Evolutionary conservation across 345 rosid genomes (phyloP).

Genomic region (Moringa oleifera): DNA sequence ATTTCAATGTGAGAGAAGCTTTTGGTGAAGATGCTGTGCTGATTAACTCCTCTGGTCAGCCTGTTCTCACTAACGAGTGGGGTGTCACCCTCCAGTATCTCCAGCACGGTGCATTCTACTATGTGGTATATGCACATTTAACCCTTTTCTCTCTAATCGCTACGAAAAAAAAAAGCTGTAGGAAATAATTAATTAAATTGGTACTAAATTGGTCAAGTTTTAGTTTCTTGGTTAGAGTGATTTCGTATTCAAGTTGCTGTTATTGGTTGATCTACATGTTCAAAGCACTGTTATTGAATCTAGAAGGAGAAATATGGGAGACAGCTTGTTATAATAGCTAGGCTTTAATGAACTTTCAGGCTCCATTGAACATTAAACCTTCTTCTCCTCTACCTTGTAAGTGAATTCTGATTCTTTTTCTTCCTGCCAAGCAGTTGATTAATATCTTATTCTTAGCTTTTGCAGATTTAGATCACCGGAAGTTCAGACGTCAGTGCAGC

Average conservation of each 20-base stretch:
- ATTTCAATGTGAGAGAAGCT: constrained; percentile 78
- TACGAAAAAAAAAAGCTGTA: no score
- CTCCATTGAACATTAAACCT: neutral
- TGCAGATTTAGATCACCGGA: neutral
- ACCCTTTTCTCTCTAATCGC: neutral
- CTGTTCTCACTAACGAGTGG: constrained; percentile 75
- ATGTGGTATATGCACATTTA: constrained; percentile 35
- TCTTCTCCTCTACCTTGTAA: neutral
- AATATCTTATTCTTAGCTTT: no score
- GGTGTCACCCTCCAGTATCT: constrained; percentile 77
- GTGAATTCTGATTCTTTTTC: neutral
- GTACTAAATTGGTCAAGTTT: no score
- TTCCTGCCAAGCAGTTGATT: neutral
- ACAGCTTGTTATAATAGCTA: neutral
- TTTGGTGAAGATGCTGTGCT: constrained; percentile 80
- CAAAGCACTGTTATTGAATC: neutral
- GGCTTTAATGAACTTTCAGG: neutral
- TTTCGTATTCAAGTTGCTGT: neutral
- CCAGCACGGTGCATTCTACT: constrained; percentile 79
- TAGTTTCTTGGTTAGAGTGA: neutral
- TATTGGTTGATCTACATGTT: neutral
- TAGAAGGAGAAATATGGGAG: neutral
- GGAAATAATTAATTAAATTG: no score
- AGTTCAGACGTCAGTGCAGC: neutral
- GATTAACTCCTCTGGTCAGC: constrained; percentile 72